phyloP scores from a whole-genome alignment of 768 basidiomycete species.

The Hygrophorus russula region DNA sequence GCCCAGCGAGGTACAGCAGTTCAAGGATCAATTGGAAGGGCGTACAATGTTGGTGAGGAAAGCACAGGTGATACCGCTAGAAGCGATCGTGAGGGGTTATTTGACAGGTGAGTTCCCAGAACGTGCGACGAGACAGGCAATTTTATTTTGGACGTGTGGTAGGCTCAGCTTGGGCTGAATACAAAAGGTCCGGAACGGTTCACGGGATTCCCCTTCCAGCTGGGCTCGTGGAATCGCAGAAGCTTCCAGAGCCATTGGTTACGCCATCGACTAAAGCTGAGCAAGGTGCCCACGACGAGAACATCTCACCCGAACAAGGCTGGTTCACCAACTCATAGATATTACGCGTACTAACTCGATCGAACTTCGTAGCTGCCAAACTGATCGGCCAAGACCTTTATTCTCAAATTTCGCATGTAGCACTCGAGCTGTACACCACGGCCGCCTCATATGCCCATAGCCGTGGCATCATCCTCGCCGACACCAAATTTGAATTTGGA shows the following conservation, averaged over 20 bases:
- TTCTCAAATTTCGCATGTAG: constrained; percentile 41
- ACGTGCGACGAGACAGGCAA: not conserved
- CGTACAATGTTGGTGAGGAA: constrained; percentile 86
- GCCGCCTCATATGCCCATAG: constrained; percentile 66
- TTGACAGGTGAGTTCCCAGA: constrained; percentile 57
- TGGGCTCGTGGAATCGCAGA: constrained; percentile 77
- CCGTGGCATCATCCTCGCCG: constrained; percentile 85
- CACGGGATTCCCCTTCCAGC: constrained; percentile 73
- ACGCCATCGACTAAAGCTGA: constrained; percentile 98
- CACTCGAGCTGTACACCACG: constrained; percentile 57
- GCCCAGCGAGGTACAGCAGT: constrained; percentile 67
- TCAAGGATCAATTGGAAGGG: constrained; percentile 69
- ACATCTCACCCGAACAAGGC: constrained; percentile 82
- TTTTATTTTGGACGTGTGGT: constrained; percentile 2
- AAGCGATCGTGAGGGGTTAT: constrained; percentile 95
- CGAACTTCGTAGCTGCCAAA: constrained; percentile 34
- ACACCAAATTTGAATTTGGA: constrained; percentile 99
- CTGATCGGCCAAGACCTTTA: constrained; percentile 61
- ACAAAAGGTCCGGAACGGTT: constrained; percentile 77
- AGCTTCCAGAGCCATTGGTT: constrained; percentile 74
- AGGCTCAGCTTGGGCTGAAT: constrained; percentile 97
- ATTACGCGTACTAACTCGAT: not conserved
- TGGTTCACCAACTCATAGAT: constrained; percentile 2
- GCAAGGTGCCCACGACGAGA: constrained; percentile 90
- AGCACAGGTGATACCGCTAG: constrained; percentile 81